These are phyloP conservation scores for Dictyostelium firmibasis DNA, from an alignment of 78 protist species.

Conservation along the genomic window DNA sequence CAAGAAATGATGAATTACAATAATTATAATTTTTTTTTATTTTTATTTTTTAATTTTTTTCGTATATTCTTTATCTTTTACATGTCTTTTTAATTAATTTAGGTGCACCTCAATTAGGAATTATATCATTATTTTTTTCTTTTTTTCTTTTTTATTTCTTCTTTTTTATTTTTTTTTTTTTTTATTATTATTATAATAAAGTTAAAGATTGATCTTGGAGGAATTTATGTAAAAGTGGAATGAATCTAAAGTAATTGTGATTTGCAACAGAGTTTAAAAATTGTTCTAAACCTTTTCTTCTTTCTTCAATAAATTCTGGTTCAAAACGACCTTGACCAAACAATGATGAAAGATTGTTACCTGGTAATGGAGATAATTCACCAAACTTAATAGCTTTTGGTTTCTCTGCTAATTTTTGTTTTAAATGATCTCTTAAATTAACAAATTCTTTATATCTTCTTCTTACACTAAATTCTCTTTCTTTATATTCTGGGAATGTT, in stretches of 20 bases:
- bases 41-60: too few species aligned
- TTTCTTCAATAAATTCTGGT: constrained; percentile 75
- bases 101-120: too few species aligned
- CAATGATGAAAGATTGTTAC: constrained; percentile 73
- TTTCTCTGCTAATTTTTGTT: constrained; percentile 75
- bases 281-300: constrained; percentile 82
- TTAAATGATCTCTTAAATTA: constrained; percentile 72
- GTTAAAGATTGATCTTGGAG: constrained; percentile 57
- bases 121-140: too few species aligned
- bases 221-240: constrained; percentile 54
- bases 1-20: too few species aligned
- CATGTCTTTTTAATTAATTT: not conserved
- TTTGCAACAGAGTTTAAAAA: constrained; percentile 77
- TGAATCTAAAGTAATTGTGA: constrained; percentile 74
- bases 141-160: not conserved
- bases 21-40: too few species aligned
- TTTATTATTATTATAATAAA: not conserved
- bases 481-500: constrained; percentile 80
- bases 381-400: constrained; percentile 80
- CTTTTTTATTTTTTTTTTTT: not conserved
- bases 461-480: constrained; percentile 77
- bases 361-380: constrained; percentile 73
- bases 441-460: constrained; percentile 85
- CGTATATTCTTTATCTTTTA: too few species aligned
- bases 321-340: constrained; percentile 84